Percentiles rank a stretch among this genome's conserved stretches.
Conservation (phyloP, 1,284 basidiomycete species). For the Melampsora abietis-canadensis region DNA sequence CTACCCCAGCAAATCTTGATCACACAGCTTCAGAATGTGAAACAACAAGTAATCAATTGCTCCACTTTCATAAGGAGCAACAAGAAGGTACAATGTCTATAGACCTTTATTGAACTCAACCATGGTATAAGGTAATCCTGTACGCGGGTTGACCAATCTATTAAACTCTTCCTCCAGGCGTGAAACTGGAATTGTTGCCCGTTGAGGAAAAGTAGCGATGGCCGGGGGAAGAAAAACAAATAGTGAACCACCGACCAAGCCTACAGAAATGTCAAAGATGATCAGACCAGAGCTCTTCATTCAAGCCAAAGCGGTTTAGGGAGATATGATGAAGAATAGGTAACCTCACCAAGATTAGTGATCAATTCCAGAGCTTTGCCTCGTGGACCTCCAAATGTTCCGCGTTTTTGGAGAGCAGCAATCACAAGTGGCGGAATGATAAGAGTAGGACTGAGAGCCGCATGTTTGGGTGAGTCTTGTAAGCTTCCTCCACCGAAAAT, state of each 20-base stretch:
- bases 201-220: constrained; percentile 60
- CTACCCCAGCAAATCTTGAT: too few relatives aligned
- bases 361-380: constrained; percentile 28
- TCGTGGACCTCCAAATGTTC: constrained; percentile 43
- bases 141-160: constrained; percentile 50
- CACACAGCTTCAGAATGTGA: too few relatives aligned
- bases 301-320: background rate
- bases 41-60: too few relatives aligned
- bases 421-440: constrained; percentile 59
- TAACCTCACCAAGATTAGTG: constrained; percentile 22
- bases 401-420: constrained; percentile 55
- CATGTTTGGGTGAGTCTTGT: constrained; percentile 8
- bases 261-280: constrained; percentile 19
- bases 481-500: background rate
- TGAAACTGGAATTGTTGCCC: constrained; percentile 54
- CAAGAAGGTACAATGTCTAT: constrained; percentile 46
- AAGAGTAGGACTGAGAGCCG: constrained; percentile 55
- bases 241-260: constrained; percentile 57
- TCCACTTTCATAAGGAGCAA: too few relatives aligned
- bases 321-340: background rate
- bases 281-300: background rate
- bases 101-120: constrained; percentile 60
- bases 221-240: constrained; percentile 59
- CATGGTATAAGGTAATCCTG: constrained; percentile 50
- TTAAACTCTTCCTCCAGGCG: constrained; percentile 55